Conservation (phyloP, 2,329 filamentous ascomycete species). For the Chrysosporium queenslandicum region DNA sequence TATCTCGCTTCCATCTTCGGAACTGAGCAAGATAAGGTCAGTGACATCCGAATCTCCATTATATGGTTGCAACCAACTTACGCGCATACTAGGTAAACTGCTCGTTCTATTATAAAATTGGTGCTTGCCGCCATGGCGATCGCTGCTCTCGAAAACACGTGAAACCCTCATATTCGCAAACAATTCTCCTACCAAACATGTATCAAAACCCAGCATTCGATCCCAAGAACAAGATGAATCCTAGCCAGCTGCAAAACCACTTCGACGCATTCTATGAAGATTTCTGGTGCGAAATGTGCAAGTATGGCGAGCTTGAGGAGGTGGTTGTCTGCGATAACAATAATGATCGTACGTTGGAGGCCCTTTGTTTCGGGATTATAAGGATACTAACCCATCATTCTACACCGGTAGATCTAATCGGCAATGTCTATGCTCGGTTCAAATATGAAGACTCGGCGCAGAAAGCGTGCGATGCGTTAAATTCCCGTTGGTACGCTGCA, state of each 20-base stretch:
- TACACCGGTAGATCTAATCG: constrained; percentile 63
- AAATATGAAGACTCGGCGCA: constrained; percentile 98
- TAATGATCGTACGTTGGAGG: constrained; percentile 66
- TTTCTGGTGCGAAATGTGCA: constrained; percentile 99
- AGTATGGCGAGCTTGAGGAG: constrained; percentile 95
- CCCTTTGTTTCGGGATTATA: background rate
- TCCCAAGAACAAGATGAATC: constrained; percentile 92
- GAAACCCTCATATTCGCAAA: constrained; percentile 96
- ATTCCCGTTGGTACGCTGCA: constrained; percentile 92
- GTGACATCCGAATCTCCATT: background rate
- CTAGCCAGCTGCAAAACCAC: constrained; percentile 93
- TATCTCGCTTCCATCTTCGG: constrained; percentile 99
- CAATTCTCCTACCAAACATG: constrained; percentile 93
- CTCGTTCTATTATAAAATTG: constrained; percentile 99
- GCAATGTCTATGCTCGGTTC: constrained; percentile 98
- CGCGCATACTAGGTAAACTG: constrained; percentile 61
- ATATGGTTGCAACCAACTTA: constrained; percentile 11
- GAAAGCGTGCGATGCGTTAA: constrained; percentile 84
- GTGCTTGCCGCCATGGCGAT: constrained; percentile 95
- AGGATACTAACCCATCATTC: background rate
- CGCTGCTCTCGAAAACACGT: constrained; percentile 97
- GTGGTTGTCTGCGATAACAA: constrained; percentile 99
- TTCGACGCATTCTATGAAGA: constrained; percentile 99
- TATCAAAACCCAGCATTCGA: constrained; percentile 99
- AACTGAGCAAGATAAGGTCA: constrained; percentile 87